A percentile compares a stretch with the other conserved stretches of the same genome.
Conservation (phyloP, 2,329 filamentous ascomycete species). For the Botryosphaeria dothidea region DNA sequence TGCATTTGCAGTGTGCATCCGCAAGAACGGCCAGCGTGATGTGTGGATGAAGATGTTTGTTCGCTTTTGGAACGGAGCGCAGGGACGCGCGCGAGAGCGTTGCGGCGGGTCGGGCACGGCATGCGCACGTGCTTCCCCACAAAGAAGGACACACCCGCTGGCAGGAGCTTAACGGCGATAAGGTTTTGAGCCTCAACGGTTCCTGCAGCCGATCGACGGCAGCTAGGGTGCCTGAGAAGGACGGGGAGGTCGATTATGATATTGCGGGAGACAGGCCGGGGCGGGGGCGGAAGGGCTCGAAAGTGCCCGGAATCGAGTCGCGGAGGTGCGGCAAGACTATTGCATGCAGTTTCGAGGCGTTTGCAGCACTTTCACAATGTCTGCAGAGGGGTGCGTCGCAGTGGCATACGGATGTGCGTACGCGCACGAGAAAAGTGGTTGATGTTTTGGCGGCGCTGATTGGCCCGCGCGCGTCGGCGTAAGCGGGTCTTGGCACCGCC, state of each 20-base stretch:
- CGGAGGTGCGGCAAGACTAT: constrained; percentile 11
- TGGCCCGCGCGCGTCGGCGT: constrained; percentile 10
- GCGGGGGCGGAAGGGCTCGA: background rate
- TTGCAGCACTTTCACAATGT: constrained; percentile 1
- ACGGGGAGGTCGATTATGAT: constrained; percentile 5
- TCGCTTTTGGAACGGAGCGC: constrained; percentile 15
- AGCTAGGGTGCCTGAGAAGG: constrained; percentile 22
- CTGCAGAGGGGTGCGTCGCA: constrained; percentile 13
- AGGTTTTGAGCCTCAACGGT: constrained; percentile 24
- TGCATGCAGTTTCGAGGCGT: background rate
- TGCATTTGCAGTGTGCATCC: background rate
- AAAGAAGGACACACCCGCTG: constrained; percentile 20
- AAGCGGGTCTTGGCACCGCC: constrained; percentile 16
- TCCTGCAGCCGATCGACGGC: constrained; percentile 25
- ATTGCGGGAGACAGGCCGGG: background rate
- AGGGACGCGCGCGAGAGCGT: constrained; percentile 14
- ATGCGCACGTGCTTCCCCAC: constrained; percentile 24
- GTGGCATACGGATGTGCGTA: constrained; percentile 9
- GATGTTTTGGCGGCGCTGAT: constrained; percentile 17
- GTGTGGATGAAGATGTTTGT: background rate
- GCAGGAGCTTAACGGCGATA: constrained; percentile 21
- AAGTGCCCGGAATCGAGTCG: constrained; percentile 10
- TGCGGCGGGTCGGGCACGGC: constrained; percentile 17
- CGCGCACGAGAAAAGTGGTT: constrained; percentile 13
- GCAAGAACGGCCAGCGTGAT: background rate